Evolutionary conservation across 1,284 basidiomycete species (phyloP), one percentile per base, ranked within the genome.

Genomic region (Chalciporus sp.): DNA sequence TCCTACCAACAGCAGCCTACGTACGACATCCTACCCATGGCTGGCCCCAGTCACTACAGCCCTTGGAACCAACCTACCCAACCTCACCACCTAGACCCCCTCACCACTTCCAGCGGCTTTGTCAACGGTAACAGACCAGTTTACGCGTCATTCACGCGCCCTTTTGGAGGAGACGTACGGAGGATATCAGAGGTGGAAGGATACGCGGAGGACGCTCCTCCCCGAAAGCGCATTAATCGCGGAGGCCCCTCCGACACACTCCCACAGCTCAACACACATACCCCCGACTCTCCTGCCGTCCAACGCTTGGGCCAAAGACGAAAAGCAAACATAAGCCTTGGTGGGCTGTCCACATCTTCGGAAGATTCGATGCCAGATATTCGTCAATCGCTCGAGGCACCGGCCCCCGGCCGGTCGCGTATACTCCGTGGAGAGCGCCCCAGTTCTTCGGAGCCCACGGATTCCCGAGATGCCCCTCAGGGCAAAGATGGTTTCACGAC

Each of bases 181-280:
- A 62, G 68, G 49, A 55, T 72, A 47, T 71, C 68, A 12, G 70
- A 75, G 48, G 65, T 67, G 33, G 75, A 76, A 33, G 69, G 69
- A 49, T 64, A 69, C 55, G 69, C 73, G 45, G 80, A 82, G 23
- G 79, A 80, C 16, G 85, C 82, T 26, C 86, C 83, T 44, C 86
- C 88, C 41, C 82, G 82, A 53, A 91, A 91, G 74, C 83, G 83
- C 59, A 62, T 81, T 41, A 84, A 88, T 66, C 74, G 74, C 53
- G 85, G 74, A 72, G 75, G 79, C 59, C 68, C 75, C 44, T 59
- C 72, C 51, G 75, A 77, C 50, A 11, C 51, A 31, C 54, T 64
- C 20, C 58, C 61, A 4, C 55, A 62, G 41, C 42, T 55, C 4
- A 49, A 55, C 44, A 17, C 49, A 2, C 51, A 33, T 31, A 8